Conservation (phyloP, 331 rosid species). For the Acacia pycnantha region DNA sequence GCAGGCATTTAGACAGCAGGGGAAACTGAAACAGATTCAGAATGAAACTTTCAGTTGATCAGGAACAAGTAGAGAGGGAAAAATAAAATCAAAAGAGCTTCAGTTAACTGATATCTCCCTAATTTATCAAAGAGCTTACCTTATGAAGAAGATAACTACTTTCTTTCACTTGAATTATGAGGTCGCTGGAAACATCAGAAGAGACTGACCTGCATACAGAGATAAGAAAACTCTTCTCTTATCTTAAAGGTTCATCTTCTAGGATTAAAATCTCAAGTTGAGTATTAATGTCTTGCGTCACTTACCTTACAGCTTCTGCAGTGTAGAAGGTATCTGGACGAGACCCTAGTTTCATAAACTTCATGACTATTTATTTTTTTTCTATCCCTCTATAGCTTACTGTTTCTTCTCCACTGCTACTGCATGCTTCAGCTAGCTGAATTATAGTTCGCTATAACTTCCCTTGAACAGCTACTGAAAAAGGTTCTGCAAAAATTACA, state of each 20-base stretch:
- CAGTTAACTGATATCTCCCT: neutral
- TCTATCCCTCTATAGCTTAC: slow-evolving; percentile 36
- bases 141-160: slow-evolving; percentile 92
- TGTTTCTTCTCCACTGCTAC: slow-evolving; percentile 36
- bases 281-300: neutral
- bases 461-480: slow-evolving; percentile 24
- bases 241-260: neutral
- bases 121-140: slow-evolving; percentile 39
- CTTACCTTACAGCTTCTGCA: slow-evolving; percentile 76
- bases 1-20: slow-evolving; percentile 81
- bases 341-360: slow-evolving; percentile 99
- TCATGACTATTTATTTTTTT: slow-evolving; percentile 54
- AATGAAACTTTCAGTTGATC: slow-evolving; percentile 33
- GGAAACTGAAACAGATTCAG: slow-evolving; percentile 70
- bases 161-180: slow-evolving; percentile 84
- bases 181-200: slow-evolving; percentile 96
- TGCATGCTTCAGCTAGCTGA: slow-evolving; percentile 37
- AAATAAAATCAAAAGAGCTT: neutral
- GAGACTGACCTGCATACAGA: slow-evolving; percentile 73
- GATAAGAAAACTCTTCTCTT: slow-evolving; percentile 8
- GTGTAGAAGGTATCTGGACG: slow-evolving; percentile 90
- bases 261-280: neutral
- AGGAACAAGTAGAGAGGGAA: neutral
- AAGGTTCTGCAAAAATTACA: slow-evolving; percentile 35
- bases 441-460: slow-evolving; percentile 15